These are phyloP conservation scores for Tylopilus sp. DNA, from an alignment of 768 basidiomycete genomes.

Conservation along the genomic window DNA sequence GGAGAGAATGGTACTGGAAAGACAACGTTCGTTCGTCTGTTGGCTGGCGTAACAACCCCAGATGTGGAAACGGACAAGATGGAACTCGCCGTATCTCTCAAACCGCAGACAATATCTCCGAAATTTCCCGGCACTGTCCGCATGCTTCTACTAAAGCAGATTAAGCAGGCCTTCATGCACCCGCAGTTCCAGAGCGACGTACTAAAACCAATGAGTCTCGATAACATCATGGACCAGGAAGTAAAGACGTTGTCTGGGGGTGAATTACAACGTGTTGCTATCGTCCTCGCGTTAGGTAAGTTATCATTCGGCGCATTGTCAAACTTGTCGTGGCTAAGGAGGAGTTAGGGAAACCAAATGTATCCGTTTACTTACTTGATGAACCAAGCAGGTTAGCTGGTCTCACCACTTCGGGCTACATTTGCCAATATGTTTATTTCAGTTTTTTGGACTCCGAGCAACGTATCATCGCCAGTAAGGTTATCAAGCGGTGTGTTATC, in stretches of 20 bases:
- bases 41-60: conserved; percentile 84
- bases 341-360: conserved; percentile 62
- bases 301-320: background rate
- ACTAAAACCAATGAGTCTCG: conserved; percentile 94
- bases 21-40: conserved; percentile 94
- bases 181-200: conserved; percentile 99
- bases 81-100: conserved; percentile 84
- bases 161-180: conserved; percentile 96
- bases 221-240: conserved; percentile 94
- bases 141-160: conserved; percentile 90
- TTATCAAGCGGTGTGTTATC: conserved; percentile 81
- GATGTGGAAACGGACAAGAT: conserved; percentile 83
- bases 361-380: conserved; percentile 90
- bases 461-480: conserved; percentile 96
- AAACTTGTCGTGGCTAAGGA: conserved; percentile 7
- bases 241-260: conserved; percentile 98
- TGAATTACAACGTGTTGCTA: conserved; percentile 96
- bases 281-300: conserved; percentile 84
- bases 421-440: conserved; percentile 5
- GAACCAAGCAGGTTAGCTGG: conserved; percentile 74
- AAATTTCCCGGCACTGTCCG: conserved; percentile 97
- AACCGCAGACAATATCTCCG: conserved; percentile 97
- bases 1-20: conserved; percentile 99
- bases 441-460: conserved; percentile 98
- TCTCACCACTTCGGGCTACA: background rate